A percentile compares a stretch with the other conserved stretches of the same genome.
Evolutionary conservation across 116 monocot genomes (phyloP).

Genomic region (Phalaenopsis hybrid): DNA sequence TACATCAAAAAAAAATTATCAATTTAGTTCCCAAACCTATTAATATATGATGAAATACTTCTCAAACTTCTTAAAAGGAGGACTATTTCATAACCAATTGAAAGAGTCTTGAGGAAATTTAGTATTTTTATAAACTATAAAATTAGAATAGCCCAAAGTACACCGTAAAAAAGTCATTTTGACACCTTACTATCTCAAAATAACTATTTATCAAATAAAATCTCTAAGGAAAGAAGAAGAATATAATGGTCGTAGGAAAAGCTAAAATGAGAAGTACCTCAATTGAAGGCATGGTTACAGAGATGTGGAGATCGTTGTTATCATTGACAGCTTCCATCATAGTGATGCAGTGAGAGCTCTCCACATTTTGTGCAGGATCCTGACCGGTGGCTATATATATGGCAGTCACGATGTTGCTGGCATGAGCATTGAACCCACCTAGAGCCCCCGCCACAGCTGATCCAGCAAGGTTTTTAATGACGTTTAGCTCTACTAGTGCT

Average conservation of each 20-base stretch:
- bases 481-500: constrained; percentile 61
- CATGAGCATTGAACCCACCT: constrained; percentile 80
- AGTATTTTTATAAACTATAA: no score
- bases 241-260: background rate
- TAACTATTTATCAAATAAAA: no score
- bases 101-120: no score
- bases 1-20: no score
- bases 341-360: constrained; percentile 82
- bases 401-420: constrained; percentile 69
- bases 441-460: constrained; percentile 70
- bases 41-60: no score
- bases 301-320: constrained; percentile 62
- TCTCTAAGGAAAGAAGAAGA: no score
- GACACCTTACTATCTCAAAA: no score
- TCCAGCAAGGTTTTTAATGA: constrained; percentile 60
- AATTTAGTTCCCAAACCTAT: no score
- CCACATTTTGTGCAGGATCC: constrained; percentile 79
- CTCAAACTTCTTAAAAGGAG: no score
- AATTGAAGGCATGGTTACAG: constrained; percentile 86
- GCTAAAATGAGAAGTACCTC: constrained; percentile 39
- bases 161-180: no score
- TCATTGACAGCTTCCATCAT: constrained; percentile 73
- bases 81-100: no score
- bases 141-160: no score
- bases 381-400: constrained; percentile 71